phyloP scores from a whole-genome alignment of 805 yeast genomes.

The Hanseniaspora meyeri region DNA sequence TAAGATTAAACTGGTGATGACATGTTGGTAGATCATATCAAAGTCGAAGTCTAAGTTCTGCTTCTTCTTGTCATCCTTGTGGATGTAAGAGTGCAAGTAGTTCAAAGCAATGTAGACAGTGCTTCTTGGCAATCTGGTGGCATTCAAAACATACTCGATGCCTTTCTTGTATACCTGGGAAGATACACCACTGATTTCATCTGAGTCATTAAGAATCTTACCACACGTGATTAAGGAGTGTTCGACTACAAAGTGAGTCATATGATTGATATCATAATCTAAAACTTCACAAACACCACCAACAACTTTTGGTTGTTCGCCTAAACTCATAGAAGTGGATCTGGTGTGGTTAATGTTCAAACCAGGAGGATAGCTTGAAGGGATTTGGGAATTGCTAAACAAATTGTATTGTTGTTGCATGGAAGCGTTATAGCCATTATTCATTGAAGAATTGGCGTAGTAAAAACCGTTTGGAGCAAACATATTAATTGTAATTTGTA shows the following conservation, averaged over 20 bases:
- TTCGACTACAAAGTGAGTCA: constrained; percentile 72
- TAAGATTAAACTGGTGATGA: constrained; percentile 60
- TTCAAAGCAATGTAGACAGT: constrained; percentile 71
- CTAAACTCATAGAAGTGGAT: constrained; percentile 13
- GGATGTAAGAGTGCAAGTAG: constrained; percentile 55
- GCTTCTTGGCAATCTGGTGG: constrained; percentile 77
- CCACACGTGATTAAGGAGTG: constrained; percentile 57
- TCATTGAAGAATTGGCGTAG: not conserved
- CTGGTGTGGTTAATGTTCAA: constrained; percentile 1
- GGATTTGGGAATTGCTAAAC: constrained; percentile 13
- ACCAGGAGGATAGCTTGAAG: constrained; percentile 5
- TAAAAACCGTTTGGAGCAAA: constrained; percentile 12
- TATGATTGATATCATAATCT: constrained; percentile 65
- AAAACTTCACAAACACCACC: constrained; percentile 72
- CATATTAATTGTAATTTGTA: not conserved
- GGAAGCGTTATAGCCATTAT: not conserved
- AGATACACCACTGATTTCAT: constrained; percentile 8
- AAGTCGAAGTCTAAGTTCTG: constrained; percentile 26
- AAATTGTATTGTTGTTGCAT: constrained; percentile 4
- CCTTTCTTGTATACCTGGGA: constrained; percentile 40
- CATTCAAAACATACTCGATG: constrained; percentile 57
- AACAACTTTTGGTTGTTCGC: constrained; percentile 15
- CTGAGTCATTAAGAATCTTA: constrained; percentile 29
- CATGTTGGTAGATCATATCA: constrained; percentile 37
- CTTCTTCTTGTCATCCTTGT: constrained; percentile 23